These are phyloP conservation scores for Verticillium albo-atrum DNA, from an alignment of 2,329 filamentous ascomycete genomes.

Conservation along the genomic window DNA sequence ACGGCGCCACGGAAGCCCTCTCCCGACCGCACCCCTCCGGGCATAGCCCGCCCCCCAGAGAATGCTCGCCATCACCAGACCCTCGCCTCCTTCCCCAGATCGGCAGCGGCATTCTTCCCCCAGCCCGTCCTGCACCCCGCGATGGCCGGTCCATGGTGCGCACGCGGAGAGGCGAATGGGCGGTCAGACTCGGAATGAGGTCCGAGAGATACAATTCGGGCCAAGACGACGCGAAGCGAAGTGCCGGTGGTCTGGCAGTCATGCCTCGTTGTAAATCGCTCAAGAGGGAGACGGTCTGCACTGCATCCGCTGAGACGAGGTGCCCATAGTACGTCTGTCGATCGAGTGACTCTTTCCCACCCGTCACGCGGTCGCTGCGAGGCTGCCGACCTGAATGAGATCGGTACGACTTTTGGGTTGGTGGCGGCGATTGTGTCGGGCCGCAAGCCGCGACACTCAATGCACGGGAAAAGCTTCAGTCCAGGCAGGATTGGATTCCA, in stretches of 20 bases:
- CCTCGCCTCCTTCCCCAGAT: neutral
- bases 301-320: too few relatives aligned
- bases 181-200: neutral
- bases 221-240: neutral
- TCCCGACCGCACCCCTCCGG: neutral
- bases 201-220: too few relatives aligned
- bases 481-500: neutral
- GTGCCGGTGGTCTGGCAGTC: too few relatives aligned
- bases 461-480: neutral
- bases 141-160: neutral
- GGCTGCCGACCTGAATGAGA: neutral
- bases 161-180: neutral
- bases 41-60: neutral
- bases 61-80: neutral
- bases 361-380: neutral
- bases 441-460: neutral
- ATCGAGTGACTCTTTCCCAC: neutral
- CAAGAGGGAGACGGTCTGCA: too few relatives aligned
- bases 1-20: neutral
- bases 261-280: too few relatives aligned
- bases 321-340: too few relatives aligned
- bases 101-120: neutral
- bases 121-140: neutral
- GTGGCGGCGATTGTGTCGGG: neutral
- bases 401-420: neutral